Conservation (phyloP, 164 flowering plant genomes). For the Stephania cephalantha region DNA sequence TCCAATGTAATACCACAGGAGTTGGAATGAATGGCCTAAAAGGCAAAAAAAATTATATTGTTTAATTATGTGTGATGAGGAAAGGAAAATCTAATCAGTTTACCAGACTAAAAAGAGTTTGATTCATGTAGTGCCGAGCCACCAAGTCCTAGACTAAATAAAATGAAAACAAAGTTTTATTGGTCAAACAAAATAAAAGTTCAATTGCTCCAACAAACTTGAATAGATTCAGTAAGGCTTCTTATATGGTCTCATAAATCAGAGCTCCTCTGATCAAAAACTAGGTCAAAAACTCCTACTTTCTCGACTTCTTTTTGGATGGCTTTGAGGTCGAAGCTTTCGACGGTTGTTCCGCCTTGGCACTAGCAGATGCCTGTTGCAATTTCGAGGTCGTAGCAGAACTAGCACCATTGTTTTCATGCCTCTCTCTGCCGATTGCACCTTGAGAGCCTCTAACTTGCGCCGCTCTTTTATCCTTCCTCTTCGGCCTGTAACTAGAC, state of each 20-base stretch:
- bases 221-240: not conserved
- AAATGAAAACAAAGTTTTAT: no score
- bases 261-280: constrained; percentile 6
- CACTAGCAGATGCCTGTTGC: constrained; percentile 35
- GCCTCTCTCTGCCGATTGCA: constrained; percentile 71
- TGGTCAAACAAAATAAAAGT: no score
- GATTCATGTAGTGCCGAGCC: no score
- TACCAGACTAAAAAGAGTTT: no score
- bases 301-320: constrained; percentile 76
- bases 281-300: constrained; percentile 10
- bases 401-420: constrained; percentile 33
- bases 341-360: constrained; percentile 42
- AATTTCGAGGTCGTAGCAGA: constrained; percentile 34
- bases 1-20: no score
- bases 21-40: no score
- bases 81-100: no score
- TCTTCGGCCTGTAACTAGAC: constrained; percentile 84
- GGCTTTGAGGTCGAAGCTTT: constrained; percentile 48
- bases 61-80: no score
- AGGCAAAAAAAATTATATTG: no score
- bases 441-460: constrained; percentile 97
- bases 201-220: not conserved
- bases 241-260: not conserved
- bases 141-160: no score
- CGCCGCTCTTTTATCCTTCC: constrained; percentile 92